Evolutionary conservation across 2,329 filamentous ascomycete genomes (phyloP).

Genomic region (Fusarium graminum): DNA sequence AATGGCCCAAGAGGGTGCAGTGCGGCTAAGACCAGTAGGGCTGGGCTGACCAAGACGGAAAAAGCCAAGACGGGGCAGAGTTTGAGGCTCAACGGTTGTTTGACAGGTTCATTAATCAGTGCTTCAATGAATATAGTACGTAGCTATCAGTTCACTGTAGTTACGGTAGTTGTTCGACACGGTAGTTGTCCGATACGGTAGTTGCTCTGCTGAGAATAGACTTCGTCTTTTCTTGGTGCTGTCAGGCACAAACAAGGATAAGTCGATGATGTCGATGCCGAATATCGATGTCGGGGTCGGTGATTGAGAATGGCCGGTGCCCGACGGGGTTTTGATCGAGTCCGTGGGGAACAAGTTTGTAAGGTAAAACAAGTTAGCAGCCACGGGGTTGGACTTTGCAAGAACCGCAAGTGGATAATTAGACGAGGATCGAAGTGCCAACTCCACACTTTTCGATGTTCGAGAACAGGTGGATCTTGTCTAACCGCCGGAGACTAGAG

Average conservation of each 20-base stretch:
- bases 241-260: conserved; percentile 37
- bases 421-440: conserved; percentile 7
- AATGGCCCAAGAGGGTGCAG: conserved; percentile 13
- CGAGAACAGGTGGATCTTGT: conserved; percentile 15
- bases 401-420: conserved; percentile 13
- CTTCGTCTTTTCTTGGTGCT: conserved; percentile 6
- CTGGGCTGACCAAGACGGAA: conserved; percentile 25
- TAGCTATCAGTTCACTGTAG: conserved; percentile 3
- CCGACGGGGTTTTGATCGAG: conserved; percentile 31
- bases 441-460: conserved; percentile 29
- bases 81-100: conserved; percentile 30
- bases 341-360: conserved; percentile 14
- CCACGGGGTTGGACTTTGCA: conserved; percentile 18
- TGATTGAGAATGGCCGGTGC: conserved; percentile 25
- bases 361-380: conserved; percentile 9
- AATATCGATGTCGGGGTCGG: conserved; percentile 21
- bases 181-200: conserved; percentile 23
- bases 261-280: conserved; percentile 18
- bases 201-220: conserved; percentile 25
- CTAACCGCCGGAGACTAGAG: conserved; percentile 5
- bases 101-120: conserved; percentile 1
- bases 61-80: conserved; percentile 24
- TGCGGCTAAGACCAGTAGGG: conserved; percentile 26
- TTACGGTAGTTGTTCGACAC: conserved; percentile 9
- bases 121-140: background rate